Evolutionary conservation across 805 yeast genomes (phyloP).

Genomic region (Cyberlindnera mycetangii): DNA sequence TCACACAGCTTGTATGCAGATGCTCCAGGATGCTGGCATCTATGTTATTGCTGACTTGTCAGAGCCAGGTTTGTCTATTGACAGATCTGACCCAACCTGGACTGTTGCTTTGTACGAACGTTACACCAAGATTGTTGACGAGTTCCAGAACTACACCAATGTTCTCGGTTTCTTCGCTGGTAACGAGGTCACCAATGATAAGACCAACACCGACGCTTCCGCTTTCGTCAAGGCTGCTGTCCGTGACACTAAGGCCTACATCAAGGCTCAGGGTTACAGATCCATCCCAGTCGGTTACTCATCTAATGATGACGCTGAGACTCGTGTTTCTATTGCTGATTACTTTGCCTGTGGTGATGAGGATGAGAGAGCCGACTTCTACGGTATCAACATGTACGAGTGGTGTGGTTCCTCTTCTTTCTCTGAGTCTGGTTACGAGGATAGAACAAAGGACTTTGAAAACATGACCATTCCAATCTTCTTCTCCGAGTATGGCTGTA

Average conservation of each 20-base stretch:
- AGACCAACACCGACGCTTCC: constrained; percentile 67
- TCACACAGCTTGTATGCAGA: constrained; percentile 66
- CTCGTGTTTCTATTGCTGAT: constrained; percentile 67
- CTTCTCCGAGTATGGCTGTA: constrained; percentile 85
- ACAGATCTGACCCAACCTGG: constrained; percentile 66
- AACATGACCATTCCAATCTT: constrained; percentile 70
- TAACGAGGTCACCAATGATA: constrained; percentile 75
- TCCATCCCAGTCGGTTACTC: constrained; percentile 78
- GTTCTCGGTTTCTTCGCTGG: constrained; percentile 83
- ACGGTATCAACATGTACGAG: constrained; percentile 87
- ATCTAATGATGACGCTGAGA: constrained; percentile 68
- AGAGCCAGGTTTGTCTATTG: constrained; percentile 60
- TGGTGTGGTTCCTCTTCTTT: constrained; percentile 75
- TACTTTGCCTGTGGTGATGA: constrained; percentile 73
- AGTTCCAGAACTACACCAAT: constrained; percentile 66
- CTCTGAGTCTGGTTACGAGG: constrained; percentile 59
- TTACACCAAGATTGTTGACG: constrained; percentile 68
- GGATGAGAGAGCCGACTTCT: constrained; percentile 69
- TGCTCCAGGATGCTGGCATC: constrained; percentile 70
- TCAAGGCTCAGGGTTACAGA: constrained; percentile 59
- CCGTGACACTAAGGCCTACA: constrained; percentile 72
- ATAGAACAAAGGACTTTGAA: constrained; percentile 59
- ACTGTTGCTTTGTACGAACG: constrained; percentile 56
- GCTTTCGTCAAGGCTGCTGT: constrained; percentile 82
- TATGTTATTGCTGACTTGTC: constrained; percentile 79